Evolutionary conservation across 192 early-diverging fungal species (phyloP).

Genomic region (Coemansia sp.): DNA sequence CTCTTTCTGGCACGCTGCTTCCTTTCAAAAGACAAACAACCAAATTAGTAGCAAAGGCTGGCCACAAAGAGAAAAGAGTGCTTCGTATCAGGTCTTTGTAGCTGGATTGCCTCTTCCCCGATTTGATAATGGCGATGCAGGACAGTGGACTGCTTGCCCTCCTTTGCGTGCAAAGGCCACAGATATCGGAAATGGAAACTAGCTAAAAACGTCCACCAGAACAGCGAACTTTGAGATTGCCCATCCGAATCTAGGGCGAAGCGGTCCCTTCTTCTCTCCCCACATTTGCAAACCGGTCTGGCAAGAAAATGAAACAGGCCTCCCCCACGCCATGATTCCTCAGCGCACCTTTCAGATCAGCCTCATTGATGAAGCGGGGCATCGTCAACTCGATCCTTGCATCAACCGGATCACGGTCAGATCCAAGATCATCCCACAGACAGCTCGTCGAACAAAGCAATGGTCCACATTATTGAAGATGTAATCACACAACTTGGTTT

Average conservation of each 20-base stretch:
- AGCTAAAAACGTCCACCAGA: neutral
- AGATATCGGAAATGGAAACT: neutral
- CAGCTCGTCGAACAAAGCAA: neutral
- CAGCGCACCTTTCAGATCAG: neutral
- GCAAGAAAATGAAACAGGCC: neutral
- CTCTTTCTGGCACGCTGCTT: neutral
- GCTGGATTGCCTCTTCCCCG: neutral
- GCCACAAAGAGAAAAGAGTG: neutral
- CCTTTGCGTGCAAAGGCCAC: constrained; percentile 2
- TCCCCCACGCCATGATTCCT: neutral
- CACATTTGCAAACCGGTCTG: neutral
- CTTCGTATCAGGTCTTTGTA: neutral
- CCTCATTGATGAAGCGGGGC: neutral
- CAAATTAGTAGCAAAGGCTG: neutral
- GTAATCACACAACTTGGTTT: neutral
- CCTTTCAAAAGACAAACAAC: neutral
- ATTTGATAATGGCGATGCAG: neutral
- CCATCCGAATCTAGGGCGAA: neutral
- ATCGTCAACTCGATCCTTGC: neutral
- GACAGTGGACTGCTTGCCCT: neutral
- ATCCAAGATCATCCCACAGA: neutral
- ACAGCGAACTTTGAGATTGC: neutral
- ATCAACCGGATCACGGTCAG: neutral
- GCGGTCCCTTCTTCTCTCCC: neutral
- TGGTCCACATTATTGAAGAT: too few species aligned